Evolutionary conservation across 176 grass and related monocot species (phyloP).

Genomic region (Zoysia japonica): DNA sequence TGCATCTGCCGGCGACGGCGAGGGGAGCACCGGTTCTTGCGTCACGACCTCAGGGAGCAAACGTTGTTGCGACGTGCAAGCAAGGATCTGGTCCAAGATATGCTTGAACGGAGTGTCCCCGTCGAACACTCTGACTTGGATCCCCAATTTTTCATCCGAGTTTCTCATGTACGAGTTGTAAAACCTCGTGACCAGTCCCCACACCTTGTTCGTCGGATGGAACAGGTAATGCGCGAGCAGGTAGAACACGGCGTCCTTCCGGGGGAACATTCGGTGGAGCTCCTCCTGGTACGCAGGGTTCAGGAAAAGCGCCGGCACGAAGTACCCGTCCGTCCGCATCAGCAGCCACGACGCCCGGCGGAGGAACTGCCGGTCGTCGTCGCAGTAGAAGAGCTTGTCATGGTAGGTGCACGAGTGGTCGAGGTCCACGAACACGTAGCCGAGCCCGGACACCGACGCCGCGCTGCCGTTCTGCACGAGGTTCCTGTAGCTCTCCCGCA

Average conservation of each 20-base stretch:
- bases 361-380: slow-evolving; percentile 44
- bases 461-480: background rate
- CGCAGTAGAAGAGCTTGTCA: slow-evolving; percentile 51
- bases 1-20: background rate
- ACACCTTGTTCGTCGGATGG: slow-evolving; percentile 56
- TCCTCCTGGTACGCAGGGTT: slow-evolving; percentile 43
- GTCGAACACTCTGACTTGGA: slow-evolving; percentile 48
- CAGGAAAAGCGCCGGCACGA: slow-evolving; percentile 36
- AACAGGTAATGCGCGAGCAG: slow-evolving; percentile 52
- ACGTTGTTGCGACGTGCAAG: slow-evolving; percentile 44
- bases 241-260: slow-evolving; percentile 52
- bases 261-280: slow-evolving; percentile 51
- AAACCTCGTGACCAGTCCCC: slow-evolving; percentile 47
- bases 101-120: slow-evolving; percentile 24
- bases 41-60: slow-evolving; percentile 38
- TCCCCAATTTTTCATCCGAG: slow-evolving; percentile 27
- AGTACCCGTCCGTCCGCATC: slow-evolving; percentile 50
- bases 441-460: background rate
- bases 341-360: slow-evolving; percentile 56
- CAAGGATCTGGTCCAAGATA: slow-evolving; percentile 41
- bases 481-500: background rate
- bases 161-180: slow-evolving; percentile 41
- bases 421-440: slow-evolving; percentile 56
- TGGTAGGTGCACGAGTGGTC: background rate
- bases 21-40: background rate